Evolutionary conservation across 2,329 filamentous ascomycete species (phyloP), one percentile per base, ranked within the genome.

Genomic region (Clonostachys solani): DNA sequence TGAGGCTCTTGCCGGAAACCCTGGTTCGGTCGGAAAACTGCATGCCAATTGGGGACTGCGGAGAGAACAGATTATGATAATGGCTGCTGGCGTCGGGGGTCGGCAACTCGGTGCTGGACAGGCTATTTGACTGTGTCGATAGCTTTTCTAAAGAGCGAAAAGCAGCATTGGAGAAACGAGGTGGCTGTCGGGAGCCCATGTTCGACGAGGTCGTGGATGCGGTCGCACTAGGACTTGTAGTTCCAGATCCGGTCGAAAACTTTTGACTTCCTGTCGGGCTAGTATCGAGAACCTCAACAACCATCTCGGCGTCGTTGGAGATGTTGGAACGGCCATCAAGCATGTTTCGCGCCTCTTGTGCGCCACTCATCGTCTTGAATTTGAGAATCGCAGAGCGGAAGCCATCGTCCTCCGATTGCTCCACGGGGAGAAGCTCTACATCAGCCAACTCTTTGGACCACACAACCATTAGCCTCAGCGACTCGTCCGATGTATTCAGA

Each of bases 41-140:
- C 58, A 84, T 86, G 40, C 81, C 83, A 47, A 89, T 84, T 2
- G 86, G 86, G 6, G 86, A 89, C 54, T 87, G 85, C 1, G 85
- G 81, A 12, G 84, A 86, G 65, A 89, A 91, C 23, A 89, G 67
- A 50, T 72, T 82, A 53, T n/a, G 60, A 76, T 53, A 73, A 71
- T 45, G 72, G 12, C 38, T 19, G 33, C 33, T 29, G 34, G 40
- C 46, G 41, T 17, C 35, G 41, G 16, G 33, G 44, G 23, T 29
- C 23, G 23, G 23, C 23, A 29, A 29, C 9, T 29, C 23, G 23
- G 18, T 82, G 49, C 78, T 9, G 23, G 23, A 29, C 23, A 29
- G 23, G 23, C 9, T 4, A 29, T 10, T 29, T 29, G 74, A 5
- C 83, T 78, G 36, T 83, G 81, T 23, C 23, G 83, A 80, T 44